These are phyloP conservation scores for Daldinia concentrica DNA, from an alignment of 495 filamentous ascomycete genomes.

Conservation along the genomic window DNA sequence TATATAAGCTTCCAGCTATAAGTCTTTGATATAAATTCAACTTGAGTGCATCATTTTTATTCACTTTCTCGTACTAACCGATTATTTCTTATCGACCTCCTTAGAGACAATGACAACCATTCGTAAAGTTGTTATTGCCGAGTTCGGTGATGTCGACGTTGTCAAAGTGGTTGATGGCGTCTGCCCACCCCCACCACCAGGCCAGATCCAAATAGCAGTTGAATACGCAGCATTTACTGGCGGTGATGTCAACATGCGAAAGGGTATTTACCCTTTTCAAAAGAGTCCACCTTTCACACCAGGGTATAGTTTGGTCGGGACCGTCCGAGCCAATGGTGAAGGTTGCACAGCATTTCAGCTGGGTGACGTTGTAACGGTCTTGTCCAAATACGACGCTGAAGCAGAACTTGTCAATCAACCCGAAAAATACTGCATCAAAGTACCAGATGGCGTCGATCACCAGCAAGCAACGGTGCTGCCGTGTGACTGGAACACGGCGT, in stretches of 20 bases:
- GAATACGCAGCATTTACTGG: conserved; percentile 55
- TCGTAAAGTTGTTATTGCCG: conserved; percentile 55
- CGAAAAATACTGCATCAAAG: conserved; percentile 51
- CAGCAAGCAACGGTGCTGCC: conserved; percentile 46
- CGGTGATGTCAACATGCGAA: conserved; percentile 56
- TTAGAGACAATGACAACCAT: conserved; percentile 32
- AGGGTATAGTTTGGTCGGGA: conserved; percentile 54
- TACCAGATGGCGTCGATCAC: conserved; percentile 49
- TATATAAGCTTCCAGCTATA: background rate
- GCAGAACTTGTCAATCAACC: conserved; percentile 52
- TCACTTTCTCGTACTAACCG: background rate
- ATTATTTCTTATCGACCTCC: background rate
- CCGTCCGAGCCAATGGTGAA: conserved; percentile 44
- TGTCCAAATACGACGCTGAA: conserved; percentile 55
- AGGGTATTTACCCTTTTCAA: conserved; percentile 53
- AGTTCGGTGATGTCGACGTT: conserved; percentile 48
- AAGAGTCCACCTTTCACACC: conserved; percentile 53
- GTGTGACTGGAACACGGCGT: conserved; percentile 55
- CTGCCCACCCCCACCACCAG: conserved; percentile 43
- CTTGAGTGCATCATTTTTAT: background rate
- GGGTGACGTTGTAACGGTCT: conserved; percentile 50
- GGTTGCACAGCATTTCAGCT: conserved; percentile 39
- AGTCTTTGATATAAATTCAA: background rate
- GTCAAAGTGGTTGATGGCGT: conserved; percentile 44
- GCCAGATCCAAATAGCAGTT: conserved; percentile 53